These are phyloP conservation scores for Colletotrichum musae DNA, from an alignment of 2,329 filamentous ascomycete genomes.

Conservation along the genomic window DNA sequence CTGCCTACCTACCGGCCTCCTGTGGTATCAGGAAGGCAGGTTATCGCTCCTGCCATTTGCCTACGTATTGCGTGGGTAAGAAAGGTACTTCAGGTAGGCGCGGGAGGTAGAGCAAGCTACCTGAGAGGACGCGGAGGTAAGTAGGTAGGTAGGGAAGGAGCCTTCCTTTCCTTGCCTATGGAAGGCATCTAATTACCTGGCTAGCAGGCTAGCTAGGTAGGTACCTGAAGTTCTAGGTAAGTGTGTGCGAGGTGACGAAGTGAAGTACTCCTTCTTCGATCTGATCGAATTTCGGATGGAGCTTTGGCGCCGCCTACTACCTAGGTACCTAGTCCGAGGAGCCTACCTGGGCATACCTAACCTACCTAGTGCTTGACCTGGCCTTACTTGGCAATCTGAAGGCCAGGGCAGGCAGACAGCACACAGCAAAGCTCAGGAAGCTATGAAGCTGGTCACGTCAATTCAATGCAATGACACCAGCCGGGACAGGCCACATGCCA, in stretches of 20 bases:
- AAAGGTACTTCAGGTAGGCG: too few relatives aligned
- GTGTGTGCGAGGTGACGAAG: too few relatives aligned
- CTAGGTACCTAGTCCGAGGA: too few relatives aligned
- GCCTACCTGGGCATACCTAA: too few relatives aligned
- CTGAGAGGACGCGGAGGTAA: not conserved
- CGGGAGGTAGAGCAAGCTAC: not conserved
- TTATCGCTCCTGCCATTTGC: conserved; percentile 7
- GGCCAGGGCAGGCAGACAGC: not conserved
- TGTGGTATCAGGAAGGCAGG: not conserved
- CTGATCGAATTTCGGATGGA: conserved; percentile 4
- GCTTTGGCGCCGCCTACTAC: not conserved
- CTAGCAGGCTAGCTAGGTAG: not conserved
- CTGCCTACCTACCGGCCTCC: not conserved
- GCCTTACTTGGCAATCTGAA: not conserved
- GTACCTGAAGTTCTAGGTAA: too few relatives aligned
- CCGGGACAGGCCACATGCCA: conserved; percentile 30
- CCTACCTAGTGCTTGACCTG: not conserved
- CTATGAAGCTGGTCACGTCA: conserved; percentile 35
- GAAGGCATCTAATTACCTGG: not conserved
- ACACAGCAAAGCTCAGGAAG: conserved; percentile 4
- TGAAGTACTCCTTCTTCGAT: conserved; percentile 4
- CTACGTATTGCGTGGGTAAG: not conserved
- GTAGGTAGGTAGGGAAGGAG: not conserved
- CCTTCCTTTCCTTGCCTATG: not conserved
- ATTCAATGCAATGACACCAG: conserved; percentile 31